phyloP scores from a whole-genome alignment of 228 moss, liverwort and hornwort genomes.

The Sphagnum magellanicum region DNA sequence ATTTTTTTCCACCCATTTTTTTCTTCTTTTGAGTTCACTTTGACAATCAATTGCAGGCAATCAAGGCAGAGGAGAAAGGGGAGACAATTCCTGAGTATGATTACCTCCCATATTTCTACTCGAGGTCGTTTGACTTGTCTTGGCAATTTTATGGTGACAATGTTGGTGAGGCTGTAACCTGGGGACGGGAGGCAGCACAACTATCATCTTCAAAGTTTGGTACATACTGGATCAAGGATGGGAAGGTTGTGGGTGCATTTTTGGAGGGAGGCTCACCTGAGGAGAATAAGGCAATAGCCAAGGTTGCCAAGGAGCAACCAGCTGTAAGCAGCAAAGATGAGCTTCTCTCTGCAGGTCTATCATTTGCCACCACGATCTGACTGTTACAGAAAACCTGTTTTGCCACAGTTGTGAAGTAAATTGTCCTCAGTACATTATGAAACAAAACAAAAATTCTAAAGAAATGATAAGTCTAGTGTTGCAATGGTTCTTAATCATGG shows the following conservation, averaged over 20 bases:
- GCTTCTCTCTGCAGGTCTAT: conserved; percentile 24
- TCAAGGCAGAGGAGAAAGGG: conserved; percentile 66
- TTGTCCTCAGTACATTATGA: no score
- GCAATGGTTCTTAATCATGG: no score
- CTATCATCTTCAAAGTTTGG: conserved; percentile 61
- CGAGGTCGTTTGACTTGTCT: conserved; percentile 64
- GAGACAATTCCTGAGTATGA: conserved; percentile 53
- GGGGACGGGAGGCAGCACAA: conserved; percentile 33
- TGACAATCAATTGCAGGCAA: conserved; percentile 30
- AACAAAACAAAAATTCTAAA: no score
- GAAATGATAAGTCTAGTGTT: no score
- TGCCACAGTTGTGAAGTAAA: neutral
- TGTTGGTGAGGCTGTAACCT: conserved; percentile 48
- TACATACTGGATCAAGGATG: conserved; percentile 66
- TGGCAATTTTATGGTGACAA: conserved; percentile 99
- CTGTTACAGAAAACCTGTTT: neutral
- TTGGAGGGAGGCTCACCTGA: conserved; percentile 74
- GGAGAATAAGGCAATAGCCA: conserved; percentile 67
- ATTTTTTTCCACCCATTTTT: neutral
- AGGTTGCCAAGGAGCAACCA: conserved; percentile 53
- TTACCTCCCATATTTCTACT: conserved; percentile 92
- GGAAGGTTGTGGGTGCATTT: conserved; percentile 70
- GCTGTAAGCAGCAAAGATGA: conserved; percentile 47
- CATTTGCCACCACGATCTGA: conserved; percentile 28
- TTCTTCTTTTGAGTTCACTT: no score